Base-by-base conservation (phyloP, 306 rosid species). In the Cicer cuneatum region DNA sequence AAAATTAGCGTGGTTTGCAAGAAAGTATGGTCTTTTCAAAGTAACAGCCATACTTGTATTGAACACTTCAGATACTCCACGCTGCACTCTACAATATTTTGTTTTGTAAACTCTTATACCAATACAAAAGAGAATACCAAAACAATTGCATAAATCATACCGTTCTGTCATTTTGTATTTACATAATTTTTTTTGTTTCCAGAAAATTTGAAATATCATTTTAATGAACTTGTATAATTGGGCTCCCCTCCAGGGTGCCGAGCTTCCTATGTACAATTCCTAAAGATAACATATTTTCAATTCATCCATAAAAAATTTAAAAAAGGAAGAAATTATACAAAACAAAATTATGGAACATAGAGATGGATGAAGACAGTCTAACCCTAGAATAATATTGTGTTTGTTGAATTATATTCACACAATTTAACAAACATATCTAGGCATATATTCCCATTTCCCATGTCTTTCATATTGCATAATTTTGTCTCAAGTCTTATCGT, bases 321-420 rank as follows among this genome's bases (percentile, higher is more conserved):
- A 60, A 53, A 7, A 54, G 47, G n/a, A 16, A 41, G 19, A 35
- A 75, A 53, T 41, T 33, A 15, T 43, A 21, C 65, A 38, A 75
- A 74, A 40, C 38, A 71, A 72, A 29, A 63, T 33, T 57, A 65
- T n/a, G 6, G 47, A 74, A 75, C 57, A 64, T 64, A 24, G 42
- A 53, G 38, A 38, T 40, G 18, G 45, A 65, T 52, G 56, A 35
- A 38, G 65, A 52, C 54, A 75, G 39, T 65, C 66, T 13, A 75
- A 40, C 66, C 41, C 62, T 64, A 7, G 5, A 64, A 71, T 71
- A 71, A 40, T 63, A 12, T 64, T 35, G 41, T 54, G 40, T 21
- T 54, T 6, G 37, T 52, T 38, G 7, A 64, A 39, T 64, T 41
- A 37, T 19, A 41, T 42, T 57, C 18, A 21, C 29, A 21, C 29